A percentile compares a stretch with the other conserved stretches of the same genome.
phyloP scores from a whole-genome alignment of 306 rosid species.

The Cajanus cajan region DNA sequence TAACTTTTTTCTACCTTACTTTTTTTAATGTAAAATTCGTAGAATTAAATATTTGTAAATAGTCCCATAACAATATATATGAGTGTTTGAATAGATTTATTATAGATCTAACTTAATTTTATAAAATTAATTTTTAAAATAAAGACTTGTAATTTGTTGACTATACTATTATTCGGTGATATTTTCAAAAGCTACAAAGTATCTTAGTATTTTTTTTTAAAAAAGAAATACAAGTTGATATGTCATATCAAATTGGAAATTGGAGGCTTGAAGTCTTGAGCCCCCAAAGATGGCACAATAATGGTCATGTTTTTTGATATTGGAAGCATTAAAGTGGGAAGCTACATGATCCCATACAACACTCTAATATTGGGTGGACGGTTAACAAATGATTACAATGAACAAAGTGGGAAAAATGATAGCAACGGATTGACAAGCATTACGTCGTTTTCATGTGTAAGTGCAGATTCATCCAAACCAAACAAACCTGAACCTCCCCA shows the following conservation, averaged over 20 bases:
- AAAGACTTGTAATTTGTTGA: no score
- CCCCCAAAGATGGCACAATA: constrained; percentile 3
- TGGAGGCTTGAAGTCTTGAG: neutral
- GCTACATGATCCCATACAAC: neutral
- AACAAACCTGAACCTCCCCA: constrained; percentile 20
- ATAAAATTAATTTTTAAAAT: no score
- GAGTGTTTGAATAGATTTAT: no score
- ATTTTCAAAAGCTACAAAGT: no score
- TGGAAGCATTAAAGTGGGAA: constrained; percentile 22
- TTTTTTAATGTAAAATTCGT: no score
- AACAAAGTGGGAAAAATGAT: constrained; percentile 16
- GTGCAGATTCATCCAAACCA: constrained; percentile 20
- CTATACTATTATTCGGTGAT: no score
- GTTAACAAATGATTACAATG: constrained; percentile 31
- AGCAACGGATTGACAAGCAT: constrained; percentile 36
- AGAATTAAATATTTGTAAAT: no score
- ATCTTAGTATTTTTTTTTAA: no score
- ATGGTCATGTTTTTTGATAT: neutral
- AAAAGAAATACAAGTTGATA: neutral
- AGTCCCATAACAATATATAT: no score
- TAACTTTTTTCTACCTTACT: no score
- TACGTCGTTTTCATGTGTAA: constrained; percentile 31
- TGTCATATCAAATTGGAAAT: constrained; percentile 14
- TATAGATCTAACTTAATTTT: no score
- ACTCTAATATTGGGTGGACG: constrained; percentile 31